A percentile compares a stretch with the other conserved stretches of the same genome.
Evolutionary conservation across 2,329 filamentous ascomycete species (phyloP).

Genomic region (Xylariaceae sp.): DNA sequence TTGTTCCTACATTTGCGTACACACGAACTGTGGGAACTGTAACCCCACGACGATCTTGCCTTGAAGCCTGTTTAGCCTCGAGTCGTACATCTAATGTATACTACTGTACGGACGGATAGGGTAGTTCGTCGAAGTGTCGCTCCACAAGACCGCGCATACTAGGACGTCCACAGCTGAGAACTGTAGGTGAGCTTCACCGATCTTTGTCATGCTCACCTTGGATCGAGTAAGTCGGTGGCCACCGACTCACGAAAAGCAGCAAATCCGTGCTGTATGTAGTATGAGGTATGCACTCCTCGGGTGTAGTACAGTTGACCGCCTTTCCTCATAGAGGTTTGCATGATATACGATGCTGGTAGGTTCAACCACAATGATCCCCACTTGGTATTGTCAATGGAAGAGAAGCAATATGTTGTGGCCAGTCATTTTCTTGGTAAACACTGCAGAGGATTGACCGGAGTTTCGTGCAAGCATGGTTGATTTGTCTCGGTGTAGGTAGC

Average conservation of each 20-base stretch:
- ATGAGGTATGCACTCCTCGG: conserved; percentile 16
- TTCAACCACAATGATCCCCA: neutral
- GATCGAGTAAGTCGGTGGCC: conserved; percentile 1
- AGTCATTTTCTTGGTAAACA: conserved; percentile 13
- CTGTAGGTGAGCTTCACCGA: conserved; percentile 27
- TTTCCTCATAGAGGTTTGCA: neutral
- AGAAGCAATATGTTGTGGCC: neutral
- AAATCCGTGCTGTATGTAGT: conserved; percentile 8
- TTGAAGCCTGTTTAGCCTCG: conserved; percentile 9
- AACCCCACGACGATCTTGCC: neutral
- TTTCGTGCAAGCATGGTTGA: conserved; percentile 4
- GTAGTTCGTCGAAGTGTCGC: neutral
- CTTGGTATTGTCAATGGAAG: conserved; percentile 1
- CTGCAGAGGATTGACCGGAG: no score
- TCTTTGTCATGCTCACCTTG: conserved; percentile 18
- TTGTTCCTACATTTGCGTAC: no score
- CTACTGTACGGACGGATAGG: neutral
- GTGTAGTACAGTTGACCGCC: conserved; percentile 23
- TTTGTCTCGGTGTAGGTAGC: conserved; percentile 10
- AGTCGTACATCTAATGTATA: neutral
- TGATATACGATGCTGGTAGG: conserved; percentile 11
- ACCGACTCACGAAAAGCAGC: neutral
- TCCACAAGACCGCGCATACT: conserved; percentile 16
- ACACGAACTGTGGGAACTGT: neutral
- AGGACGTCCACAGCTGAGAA: conserved; percentile 20